phyloP scores from a whole-genome alignment of 495 filamentous ascomycete species.

The Aspergillus taichungensis region DNA sequence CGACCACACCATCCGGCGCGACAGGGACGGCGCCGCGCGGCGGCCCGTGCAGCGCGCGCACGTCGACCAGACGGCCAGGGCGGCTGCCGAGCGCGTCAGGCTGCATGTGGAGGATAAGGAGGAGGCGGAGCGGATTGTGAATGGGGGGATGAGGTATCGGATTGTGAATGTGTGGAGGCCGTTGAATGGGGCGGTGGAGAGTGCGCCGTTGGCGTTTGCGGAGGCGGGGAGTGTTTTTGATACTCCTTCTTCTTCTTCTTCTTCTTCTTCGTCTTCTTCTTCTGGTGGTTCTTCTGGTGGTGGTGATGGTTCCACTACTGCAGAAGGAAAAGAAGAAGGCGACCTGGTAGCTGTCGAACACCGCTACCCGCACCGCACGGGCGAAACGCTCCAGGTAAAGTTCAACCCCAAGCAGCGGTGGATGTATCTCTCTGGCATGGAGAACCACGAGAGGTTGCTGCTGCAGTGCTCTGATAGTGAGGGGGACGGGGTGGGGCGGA shows the following conservation, averaged over 20 bases:
- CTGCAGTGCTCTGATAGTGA: constrained; percentile 77
- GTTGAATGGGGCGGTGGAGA: constrained; percentile 62
- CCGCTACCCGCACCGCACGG: constrained; percentile 61
- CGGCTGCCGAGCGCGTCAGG: constrained; percentile 54
- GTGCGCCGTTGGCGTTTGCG: constrained; percentile 63
- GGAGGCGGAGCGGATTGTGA: constrained; percentile 48
- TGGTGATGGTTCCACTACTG: too few species aligned
- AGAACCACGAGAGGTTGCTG: constrained; percentile 61
- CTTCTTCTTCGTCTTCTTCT: too few species aligned
- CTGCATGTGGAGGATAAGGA: constrained; percentile 49
- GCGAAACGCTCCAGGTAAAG: constrained; percentile 68
- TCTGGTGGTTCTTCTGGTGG: too few species aligned
- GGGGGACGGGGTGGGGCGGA: constrained; percentile 44
- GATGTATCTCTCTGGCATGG: constrained; percentile 76
- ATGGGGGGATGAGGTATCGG: constrained; percentile 48
- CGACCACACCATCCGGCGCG: constrained; percentile 81
- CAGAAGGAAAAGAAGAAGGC: constrained; percentile 8
- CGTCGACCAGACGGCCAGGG: constrained; percentile 71
- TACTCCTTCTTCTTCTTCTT: too few species aligned
- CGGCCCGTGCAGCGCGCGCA: constrained; percentile 64
- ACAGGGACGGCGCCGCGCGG: constrained; percentile 41
- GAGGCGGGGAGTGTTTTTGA: constrained; percentile 43
- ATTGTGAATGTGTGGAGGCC: constrained; percentile 89
- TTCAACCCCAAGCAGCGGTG: constrained; percentile 54
- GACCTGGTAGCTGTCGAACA: constrained; percentile 69